Conservation (phyloP, 164 flowering plant genomes). For the Liriodendron chinense region DNA sequence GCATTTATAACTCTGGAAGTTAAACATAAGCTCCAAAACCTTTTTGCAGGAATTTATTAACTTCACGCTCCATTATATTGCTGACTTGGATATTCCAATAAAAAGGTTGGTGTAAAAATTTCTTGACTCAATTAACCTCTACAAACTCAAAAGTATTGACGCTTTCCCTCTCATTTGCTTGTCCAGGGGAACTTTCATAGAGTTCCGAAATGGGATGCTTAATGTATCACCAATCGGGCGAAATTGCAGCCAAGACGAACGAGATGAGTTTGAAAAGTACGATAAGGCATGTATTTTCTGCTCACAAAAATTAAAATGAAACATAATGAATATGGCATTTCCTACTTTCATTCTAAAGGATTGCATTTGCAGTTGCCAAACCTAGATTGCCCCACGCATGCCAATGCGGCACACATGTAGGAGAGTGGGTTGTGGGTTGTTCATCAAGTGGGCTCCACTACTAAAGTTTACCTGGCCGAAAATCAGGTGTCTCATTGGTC, state of each 20-base stretch:
- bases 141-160: neutral
- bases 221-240: slow-evolving; percentile 97
- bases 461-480: no score
- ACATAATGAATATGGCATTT: neutral
- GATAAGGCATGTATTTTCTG: slow-evolving; percentile 63
- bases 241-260: slow-evolving; percentile 97
- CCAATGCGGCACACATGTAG: no score
- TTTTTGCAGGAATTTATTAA: slow-evolving; percentile 82
- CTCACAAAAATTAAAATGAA: neutral
- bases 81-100: slow-evolving; percentile 98
- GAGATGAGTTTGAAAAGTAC: slow-evolving; percentile 90
- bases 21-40: slow-evolving; percentile 5
- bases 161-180: neutral
- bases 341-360: neutral
- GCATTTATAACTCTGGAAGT: neutral
- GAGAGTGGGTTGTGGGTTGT: no score
- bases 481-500: no score
- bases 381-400: no score
- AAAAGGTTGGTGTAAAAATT: slow-evolving; percentile 59
- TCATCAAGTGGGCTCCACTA: no score
- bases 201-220: slow-evolving; percentile 96
- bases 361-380: neutral
- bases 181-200: slow-evolving; percentile 91
- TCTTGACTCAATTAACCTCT: neutral
- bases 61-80: slow-evolving; percentile 91